Evolutionary conservation across 768 basidiomycete species (phyloP).

Genomic region (Boletus vermiculosoides): DNA sequence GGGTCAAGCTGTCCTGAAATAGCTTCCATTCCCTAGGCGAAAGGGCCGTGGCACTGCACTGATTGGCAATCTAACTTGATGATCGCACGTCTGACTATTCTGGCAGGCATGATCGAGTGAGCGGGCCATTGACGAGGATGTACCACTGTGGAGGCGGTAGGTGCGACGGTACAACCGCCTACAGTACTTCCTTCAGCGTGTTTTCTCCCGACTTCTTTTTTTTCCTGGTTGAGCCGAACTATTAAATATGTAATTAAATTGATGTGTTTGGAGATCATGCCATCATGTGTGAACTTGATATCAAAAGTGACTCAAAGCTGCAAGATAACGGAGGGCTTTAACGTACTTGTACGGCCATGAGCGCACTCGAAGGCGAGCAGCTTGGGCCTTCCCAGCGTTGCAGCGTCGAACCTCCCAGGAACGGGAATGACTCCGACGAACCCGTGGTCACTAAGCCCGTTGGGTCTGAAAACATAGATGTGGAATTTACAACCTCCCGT

Average conservation of each 20-base stretch:
- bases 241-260: not conserved
- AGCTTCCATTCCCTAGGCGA: not conserved
- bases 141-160: no score
- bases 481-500: constrained; percentile 39
- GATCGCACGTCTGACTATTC: no score
- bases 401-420: not conserved
- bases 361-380: not conserved
- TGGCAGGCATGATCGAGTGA: no score
- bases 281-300: not conserved
- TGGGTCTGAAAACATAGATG: not conserved
- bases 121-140: no score
- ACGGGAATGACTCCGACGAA: not conserved
- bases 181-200: not conserved
- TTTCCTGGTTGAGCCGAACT: not conserved
- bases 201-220: not conserved
- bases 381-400: not conserved
- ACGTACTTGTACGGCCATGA: constrained; percentile 3
- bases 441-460: not conserved
- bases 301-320: no score
- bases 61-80: no score
- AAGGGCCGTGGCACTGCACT: no score
- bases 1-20: not conserved
- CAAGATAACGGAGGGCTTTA: not conserved
- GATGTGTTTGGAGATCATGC: not conserved
- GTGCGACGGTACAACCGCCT: not conserved